Evolutionary conservation across 2,329 filamentous ascomycete genomes (phyloP), one percentile per base, ranked within the genome.

Genomic region (Diplocarpon rosae): DNA sequence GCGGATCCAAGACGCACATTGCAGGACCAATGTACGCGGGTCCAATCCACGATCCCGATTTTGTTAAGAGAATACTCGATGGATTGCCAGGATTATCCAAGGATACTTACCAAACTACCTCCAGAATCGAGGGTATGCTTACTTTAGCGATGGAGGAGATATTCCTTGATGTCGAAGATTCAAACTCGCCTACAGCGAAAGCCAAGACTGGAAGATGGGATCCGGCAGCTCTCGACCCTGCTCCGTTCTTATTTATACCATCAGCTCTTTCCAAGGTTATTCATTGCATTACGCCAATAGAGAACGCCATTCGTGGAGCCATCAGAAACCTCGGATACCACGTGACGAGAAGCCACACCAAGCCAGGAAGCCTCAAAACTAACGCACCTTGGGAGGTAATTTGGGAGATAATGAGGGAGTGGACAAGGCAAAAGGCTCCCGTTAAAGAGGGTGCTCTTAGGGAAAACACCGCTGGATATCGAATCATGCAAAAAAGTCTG

Each of bases 21-120:
- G 83, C 80, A 4, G 92, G 92, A 1, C 92, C 92, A 0, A 96
- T 98, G 90, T 98, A 89, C 68, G 89, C 78, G 29, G 92, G 92
- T 1, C 84, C 83, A 15, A 69, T 98, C 8, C 92, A 98, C 64
- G 88, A 88, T 36, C 73, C 78, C 6, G 76, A 79, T 1, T 98
- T 95, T 59, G 78, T 98, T 49, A 75, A 84, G 58, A 76, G 76
- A 45, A 79, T 98, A 17, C 71, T 98, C 13, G 75, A 79, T 35
- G 75, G 82, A 46, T 71, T 95, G 8, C 79, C 85, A 1, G 66
- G 70, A 3, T 75, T 78, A 1, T 76, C 88, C 38, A 71, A 71
- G 20, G 70, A 78, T 0, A 73, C 80, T 0, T 98, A 98, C 59
- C 78, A 79, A 32, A 98, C 92, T 0, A 76, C 80, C 24, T 72